Base-by-base conservation (phyloP, 306 rosid genomes). In the Castanospermum australe region DNA sequence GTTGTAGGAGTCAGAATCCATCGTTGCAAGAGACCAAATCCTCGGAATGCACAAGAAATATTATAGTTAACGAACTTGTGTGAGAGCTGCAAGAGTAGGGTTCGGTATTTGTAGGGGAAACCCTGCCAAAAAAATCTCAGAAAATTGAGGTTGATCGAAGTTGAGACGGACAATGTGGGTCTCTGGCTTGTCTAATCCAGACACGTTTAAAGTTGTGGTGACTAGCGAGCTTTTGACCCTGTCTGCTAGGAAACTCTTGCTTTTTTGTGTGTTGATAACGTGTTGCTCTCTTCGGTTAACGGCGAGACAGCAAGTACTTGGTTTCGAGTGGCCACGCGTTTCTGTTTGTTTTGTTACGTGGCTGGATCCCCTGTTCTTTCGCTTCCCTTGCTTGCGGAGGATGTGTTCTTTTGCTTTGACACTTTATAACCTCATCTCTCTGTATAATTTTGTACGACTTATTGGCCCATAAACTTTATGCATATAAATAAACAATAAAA, bases 1-100 rank as follows among this genome's bases (percentile, higher is more conserved):
- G 52, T 20, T 21, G 66, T n/a, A 2, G 6, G 21, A 39, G 4
- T 21, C 33, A 9, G 55, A 62, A 67, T 80, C 82, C 87, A 84
- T 84, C 8, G 25, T 3, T 38, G 3, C 32, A 38, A 28, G 32
- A 28, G 32, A 28, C 32, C 32, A 28, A 6, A 38, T n/a, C n/a
- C n/a, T n/a, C n/a, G n/a, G n/a, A n/a, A n/a, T n/a, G n/a, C n/a
- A n/a, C n/a, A n/a, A n/a, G n/a, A n/a, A n/a, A n/a, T n/a, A n/a
- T n/a, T n/a, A 21, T 7, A 21, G 28, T 52, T 48, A n/a, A 4
- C n/a, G n/a, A n/a, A n/a, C n/a, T n/a, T n/a, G n/a, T n/a, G n/a
- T n/a, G n/a, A n/a, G n/a, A n/a, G n/a, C 3, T 5, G 12, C 5
- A 2, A 4, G 22, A 61, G 14, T n/a, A 18, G 24, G 71, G 41